Percentiles rank a stretch among this genome's conserved stretches.
phyloP scores from a whole-genome alignment of 768 basidiomycete genomes.

The Lentinula edodes region DNA sequence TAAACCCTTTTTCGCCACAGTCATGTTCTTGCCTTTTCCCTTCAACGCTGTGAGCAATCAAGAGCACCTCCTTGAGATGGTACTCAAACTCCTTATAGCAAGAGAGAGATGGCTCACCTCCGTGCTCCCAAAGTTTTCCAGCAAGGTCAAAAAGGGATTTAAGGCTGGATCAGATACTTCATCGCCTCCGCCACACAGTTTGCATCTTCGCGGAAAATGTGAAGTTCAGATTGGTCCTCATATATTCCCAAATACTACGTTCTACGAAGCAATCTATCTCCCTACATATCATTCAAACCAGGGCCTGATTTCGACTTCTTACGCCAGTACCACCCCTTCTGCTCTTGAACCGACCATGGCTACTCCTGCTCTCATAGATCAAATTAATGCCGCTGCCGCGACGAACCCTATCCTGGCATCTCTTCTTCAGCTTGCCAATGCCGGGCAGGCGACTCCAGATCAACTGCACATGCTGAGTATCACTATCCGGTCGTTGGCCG shows the following conservation, averaged over 20 bases:
- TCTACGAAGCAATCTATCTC: slow-evolving; percentile 74
- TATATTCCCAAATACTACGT: slow-evolving; percentile 56
- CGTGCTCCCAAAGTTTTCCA: slow-evolving; percentile 68
- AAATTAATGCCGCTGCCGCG: slow-evolving; percentile 62
- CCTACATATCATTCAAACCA: slow-evolving; percentile 10
- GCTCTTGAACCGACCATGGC: slow-evolving; percentile 41
- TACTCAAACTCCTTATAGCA: slow-evolving; percentile 32
- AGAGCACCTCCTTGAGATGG: slow-evolving; percentile 5
- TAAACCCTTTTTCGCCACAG: slow-evolving; percentile 25
- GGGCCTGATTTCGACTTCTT: slow-evolving; percentile 13
- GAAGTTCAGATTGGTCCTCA: slow-evolving; percentile 75
- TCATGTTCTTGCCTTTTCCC: slow-evolving; percentile 56
- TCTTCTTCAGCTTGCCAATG: slow-evolving; percentile 58
- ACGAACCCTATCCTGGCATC: slow-evolving; percentile 65
- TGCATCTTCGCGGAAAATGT: slow-evolving; percentile 61
- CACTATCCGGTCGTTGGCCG: slow-evolving; percentile 66
- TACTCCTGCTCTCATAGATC: slow-evolving; percentile 46
- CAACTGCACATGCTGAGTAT: slow-evolving; percentile 64
- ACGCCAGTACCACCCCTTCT: slow-evolving; percentile 14
- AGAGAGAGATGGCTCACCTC: slow-evolving; percentile 66
- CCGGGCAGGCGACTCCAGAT: slow-evolving; percentile 53
- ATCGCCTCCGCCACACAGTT: slow-evolving; percentile 60
- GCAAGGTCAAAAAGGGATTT: slow-evolving; percentile 30
- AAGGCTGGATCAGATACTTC: slow-evolving; percentile 54
- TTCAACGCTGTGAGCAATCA: slow-evolving; percentile 57